Evolutionary conservation across 1,284 basidiomycete species (phyloP).

Genomic region (Athelia sp.): DNA sequence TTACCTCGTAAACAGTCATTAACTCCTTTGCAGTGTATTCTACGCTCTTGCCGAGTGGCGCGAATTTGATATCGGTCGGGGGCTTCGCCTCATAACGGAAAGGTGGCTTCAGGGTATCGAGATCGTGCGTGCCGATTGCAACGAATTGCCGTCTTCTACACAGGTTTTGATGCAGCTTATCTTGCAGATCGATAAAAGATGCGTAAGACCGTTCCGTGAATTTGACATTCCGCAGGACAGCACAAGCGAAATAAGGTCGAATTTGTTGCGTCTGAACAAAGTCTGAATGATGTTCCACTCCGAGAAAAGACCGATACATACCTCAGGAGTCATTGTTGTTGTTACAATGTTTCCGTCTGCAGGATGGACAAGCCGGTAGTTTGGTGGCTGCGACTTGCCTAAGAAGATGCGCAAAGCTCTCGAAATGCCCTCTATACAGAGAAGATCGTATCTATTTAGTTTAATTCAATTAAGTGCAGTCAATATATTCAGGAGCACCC

Average conservation of each 20-base stretch:
- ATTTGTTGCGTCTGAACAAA: constrained; percentile 68
- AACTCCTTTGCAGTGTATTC: constrained; percentile 79
- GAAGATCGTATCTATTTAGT: constrained; percentile 82
- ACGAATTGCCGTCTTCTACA: constrained; percentile 89
- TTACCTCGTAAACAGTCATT: constrained; percentile 88
- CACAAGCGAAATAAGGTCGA: constrained; percentile 89
- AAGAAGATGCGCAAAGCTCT: constrained; percentile 87
- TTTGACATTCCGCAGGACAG: constrained; percentile 84
- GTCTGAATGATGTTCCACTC: constrained; percentile 2
- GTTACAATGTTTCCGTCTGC: constrained; percentile 70
- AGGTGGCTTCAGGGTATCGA: constrained; percentile 84
- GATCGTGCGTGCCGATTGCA: constrained; percentile 96
- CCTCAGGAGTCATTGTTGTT: constrained; percentile 66
- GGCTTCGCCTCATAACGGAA: constrained; percentile 91
- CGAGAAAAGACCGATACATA: constrained; percentile 28
- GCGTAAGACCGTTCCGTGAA: constrained; percentile 91
- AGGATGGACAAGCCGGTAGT: constrained; percentile 70
- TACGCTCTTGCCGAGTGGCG: constrained; percentile 75
- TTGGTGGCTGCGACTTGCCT: constrained; percentile 63
- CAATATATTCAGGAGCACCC: constrained; percentile 12
- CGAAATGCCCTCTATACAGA: constrained; percentile 96
- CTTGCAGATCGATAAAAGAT: constrained; percentile 97
- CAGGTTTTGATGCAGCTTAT: constrained; percentile 97
- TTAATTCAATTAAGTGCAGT: constrained; percentile 11
- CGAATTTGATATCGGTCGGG: constrained; percentile 89